Percentiles rank a stretch among this genome's conserved stretches.
These are phyloP conservation scores for Rosa multiflora DNA, from an alignment of 306 rosid genomes.

Conservation along the genomic window DNA sequence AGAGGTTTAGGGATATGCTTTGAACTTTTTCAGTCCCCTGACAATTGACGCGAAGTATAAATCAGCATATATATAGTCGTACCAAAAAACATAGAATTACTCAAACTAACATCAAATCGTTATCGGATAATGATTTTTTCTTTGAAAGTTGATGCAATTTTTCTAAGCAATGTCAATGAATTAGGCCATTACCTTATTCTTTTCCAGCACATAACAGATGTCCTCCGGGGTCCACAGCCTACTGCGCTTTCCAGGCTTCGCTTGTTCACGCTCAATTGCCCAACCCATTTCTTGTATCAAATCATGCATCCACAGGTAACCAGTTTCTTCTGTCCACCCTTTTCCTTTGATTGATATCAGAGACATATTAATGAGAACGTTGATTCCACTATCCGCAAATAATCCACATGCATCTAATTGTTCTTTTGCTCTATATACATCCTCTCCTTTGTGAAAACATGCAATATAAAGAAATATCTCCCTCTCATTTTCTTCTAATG, in stretches of 20 bases:
- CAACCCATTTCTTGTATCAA: background rate
- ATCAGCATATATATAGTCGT: background rate
- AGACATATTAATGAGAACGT: background rate
- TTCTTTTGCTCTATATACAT: background rate
- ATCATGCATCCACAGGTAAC: background rate
- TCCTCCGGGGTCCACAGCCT: background rate
- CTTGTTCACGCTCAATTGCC: background rate
- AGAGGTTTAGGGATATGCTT: constrained; percentile 5
- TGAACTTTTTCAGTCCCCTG: constrained; percentile 19
- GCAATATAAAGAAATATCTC: constrained; percentile 28
- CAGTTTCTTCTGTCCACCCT: background rate
- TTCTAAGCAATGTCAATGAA: too few species aligned
- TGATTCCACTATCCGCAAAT: background rate
- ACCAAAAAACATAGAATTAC: background rate
- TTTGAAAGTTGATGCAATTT: too few species aligned
- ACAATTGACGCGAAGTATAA: background rate
- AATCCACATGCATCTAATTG: constrained; percentile 19
- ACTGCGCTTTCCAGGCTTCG: background rate
- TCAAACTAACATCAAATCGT: background rate
- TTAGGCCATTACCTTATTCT: background rate
- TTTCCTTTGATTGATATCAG: background rate
- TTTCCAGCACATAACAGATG: background rate
- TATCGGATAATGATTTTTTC: background rate
- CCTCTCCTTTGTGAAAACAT: constrained; percentile 42
- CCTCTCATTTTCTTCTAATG: constrained; percentile 13